Percentiles rank a stretch among this genome's conserved stretches.
These are phyloP conservation scores for Botrytis byssoidea DNA, from an alignment of 2,329 filamentous ascomycete species.

Conservation along the genomic window DNA sequence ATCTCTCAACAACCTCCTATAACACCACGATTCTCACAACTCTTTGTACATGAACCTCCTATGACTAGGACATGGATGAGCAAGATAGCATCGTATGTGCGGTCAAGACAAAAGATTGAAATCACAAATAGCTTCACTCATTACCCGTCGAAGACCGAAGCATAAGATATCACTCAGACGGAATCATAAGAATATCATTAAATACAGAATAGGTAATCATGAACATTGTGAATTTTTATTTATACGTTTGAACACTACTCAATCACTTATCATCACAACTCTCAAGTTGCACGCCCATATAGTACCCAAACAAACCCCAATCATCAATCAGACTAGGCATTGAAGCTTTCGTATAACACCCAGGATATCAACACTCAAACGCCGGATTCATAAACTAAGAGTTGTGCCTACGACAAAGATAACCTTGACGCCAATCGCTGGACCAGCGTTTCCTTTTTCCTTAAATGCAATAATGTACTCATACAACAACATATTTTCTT, in stretches of 20 bases:
- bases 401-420: constrained; percentile 1
- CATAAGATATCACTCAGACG: background rate
- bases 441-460: constrained; percentile 2
- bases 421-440: constrained; percentile 15
- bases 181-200: background rate
- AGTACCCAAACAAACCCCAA: constrained; percentile 3
- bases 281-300: background rate
- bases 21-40: background rate
- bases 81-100: background rate
- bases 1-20: background rate
- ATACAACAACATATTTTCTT: constrained; percentile 1
- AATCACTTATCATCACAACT: background rate
- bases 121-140: background rate
- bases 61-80: background rate
- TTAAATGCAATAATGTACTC: constrained; percentile 16
- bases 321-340: background rate
- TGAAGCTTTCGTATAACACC: constrained; percentile 9
- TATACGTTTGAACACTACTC: background rate
- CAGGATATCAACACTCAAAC: constrained; percentile 16
- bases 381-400: constrained; percentile 11
- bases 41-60: background rate
- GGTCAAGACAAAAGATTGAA: background rate
- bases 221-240: background rate
- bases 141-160: background rate
- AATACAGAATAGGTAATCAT: background rate